Conservation (phyloP, 257 asterid species). For the Solanum lignicaule region DNA sequence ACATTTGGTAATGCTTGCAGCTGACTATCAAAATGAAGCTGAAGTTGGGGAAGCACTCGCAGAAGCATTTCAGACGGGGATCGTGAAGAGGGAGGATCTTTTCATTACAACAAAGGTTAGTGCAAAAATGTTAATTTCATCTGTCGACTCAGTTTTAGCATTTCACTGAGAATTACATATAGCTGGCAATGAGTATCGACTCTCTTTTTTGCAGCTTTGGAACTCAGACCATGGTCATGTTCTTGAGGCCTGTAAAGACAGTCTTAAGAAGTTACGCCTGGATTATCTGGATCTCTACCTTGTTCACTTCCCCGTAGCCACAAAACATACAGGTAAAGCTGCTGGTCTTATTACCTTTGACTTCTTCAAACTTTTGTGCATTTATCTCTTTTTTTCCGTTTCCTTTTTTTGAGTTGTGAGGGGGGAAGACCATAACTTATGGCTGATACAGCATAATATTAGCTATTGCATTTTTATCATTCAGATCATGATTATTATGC, state of each 20-base stretch:
- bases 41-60: constrained; percentile 63
- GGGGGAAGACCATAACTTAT: not conserved
- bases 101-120: constrained; percentile 56
- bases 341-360: not conserved
- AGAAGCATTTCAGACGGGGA: constrained; percentile 40
- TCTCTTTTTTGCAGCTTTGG: constrained; percentile 38
- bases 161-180: not conserved
- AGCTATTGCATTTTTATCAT: not conserved
- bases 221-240: constrained; percentile 68
- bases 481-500: not conserved
- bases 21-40: constrained; percentile 55
- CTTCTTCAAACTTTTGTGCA: not conserved
- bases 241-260: constrained; percentile 55
- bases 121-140: not conserved
- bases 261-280: constrained; percentile 42
- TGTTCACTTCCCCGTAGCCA: constrained; percentile 57
- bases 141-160: not conserved
- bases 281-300: constrained; percentile 60
- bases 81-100: constrained; percentile 55
- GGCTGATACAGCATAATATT: not conserved
- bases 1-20: constrained; percentile 21
- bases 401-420: not conserved
- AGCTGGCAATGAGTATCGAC: not conserved
- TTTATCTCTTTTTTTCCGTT: not conserved
- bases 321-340: constrained; percentile 49